Percentiles rank a stretch among this genome's conserved stretches.
Conservation (phyloP, 1,284 basidiomycete genomes). For the Xerocomus minutiporus region DNA sequence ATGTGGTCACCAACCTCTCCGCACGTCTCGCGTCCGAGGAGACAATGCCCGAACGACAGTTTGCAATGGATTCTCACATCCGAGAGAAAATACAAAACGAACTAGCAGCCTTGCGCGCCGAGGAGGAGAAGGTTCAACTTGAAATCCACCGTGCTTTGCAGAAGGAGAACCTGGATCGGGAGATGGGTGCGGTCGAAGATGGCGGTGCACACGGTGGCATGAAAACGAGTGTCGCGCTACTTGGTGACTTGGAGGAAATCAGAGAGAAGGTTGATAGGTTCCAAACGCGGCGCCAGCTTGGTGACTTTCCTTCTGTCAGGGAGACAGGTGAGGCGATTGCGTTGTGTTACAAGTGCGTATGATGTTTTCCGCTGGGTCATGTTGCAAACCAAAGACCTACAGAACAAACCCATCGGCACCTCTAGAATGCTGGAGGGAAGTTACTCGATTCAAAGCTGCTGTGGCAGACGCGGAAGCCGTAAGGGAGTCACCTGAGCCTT, state of each 20-base stretch:
- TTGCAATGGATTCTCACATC: conserved; percentile 65
- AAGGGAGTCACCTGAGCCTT: conserved; percentile 15
- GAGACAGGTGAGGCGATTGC: conserved; percentile 56
- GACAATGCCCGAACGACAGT: conserved; percentile 61
- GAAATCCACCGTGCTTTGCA: conserved; percentile 71
- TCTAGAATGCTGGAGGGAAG: conserved; percentile 75
- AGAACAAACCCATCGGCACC: conserved; percentile 59
- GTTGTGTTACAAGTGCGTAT: conserved; percentile 64
- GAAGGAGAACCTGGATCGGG: conserved; percentile 75
- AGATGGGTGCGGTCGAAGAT: conserved; percentile 41
- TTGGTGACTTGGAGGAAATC: conserved; percentile 72
- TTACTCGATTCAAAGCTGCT: conserved; percentile 66
- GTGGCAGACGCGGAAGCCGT: conserved; percentile 67
- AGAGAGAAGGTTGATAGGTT: conserved; percentile 65
- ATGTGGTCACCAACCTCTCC: conserved; percentile 72
- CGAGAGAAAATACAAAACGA: conserved; percentile 64
- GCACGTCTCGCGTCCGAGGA: conserved; percentile 54
- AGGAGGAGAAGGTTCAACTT: conserved; percentile 60
- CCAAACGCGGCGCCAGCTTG: conserved; percentile 52
- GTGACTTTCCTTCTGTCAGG: conserved; percentile 55
- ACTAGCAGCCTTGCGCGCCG: conserved; percentile 53
- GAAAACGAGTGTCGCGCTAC: conserved; percentile 56
- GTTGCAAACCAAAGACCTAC: conserved; percentile 6
- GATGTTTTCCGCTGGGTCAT: neutral
- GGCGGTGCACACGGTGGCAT: conserved; percentile 40